phyloP scores from a whole-genome alignment of 805 yeast species.

The Wickerhamomyces silvicola region DNA sequence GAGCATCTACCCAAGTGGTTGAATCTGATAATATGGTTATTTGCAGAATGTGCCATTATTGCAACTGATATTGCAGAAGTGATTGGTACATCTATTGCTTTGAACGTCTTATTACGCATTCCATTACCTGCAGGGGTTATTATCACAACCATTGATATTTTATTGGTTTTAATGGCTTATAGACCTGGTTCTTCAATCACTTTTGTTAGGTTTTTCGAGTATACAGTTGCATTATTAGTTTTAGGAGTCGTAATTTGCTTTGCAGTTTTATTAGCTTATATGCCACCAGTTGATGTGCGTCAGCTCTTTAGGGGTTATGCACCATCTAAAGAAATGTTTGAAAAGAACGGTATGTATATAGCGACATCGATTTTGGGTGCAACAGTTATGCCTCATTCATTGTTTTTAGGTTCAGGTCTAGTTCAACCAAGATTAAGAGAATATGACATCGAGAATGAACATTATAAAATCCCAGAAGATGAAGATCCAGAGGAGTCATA shows the following conservation, averaged over 20 bases:
- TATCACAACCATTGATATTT: slow-evolving; percentile 73
- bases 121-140: slow-evolving; percentile 77
- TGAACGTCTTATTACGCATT: slow-evolving; percentile 66
- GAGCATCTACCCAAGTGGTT: slow-evolving; percentile 61
- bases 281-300: slow-evolving; percentile 36
- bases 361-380: slow-evolving; percentile 86
- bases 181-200: slow-evolving; percentile 68
- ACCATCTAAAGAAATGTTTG: slow-evolving; percentile 49
- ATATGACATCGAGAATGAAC: slow-evolving; percentile 56
- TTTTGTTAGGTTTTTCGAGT: slow-evolving; percentile 69
- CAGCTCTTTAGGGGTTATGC: slow-evolving; percentile 60
- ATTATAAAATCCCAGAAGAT: slow-evolving; percentile 27
- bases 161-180: slow-evolving; percentile 74
- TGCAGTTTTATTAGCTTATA: slow-evolving; percentile 59
- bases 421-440: slow-evolving; percentile 82
- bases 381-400: slow-evolving; percentile 89
- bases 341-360: slow-evolving; percentile 60
- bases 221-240: slow-evolving; percentile 66
- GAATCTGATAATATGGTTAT: slow-evolving; percentile 57
- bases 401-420: slow-evolving; percentile 78
- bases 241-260: slow-evolving; percentile 73
- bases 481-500: slow-evolving; percentile 29
- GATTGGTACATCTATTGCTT: slow-evolving; percentile 85
- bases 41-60: slow-evolving; percentile 83
- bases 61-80: slow-evolving; percentile 95